Percentiles rank a stretch among this genome's conserved stretches.
phyloP scores from a whole-genome alignment of 352 stramenopile species.

The Globisporangium sylvaticum region DNA sequence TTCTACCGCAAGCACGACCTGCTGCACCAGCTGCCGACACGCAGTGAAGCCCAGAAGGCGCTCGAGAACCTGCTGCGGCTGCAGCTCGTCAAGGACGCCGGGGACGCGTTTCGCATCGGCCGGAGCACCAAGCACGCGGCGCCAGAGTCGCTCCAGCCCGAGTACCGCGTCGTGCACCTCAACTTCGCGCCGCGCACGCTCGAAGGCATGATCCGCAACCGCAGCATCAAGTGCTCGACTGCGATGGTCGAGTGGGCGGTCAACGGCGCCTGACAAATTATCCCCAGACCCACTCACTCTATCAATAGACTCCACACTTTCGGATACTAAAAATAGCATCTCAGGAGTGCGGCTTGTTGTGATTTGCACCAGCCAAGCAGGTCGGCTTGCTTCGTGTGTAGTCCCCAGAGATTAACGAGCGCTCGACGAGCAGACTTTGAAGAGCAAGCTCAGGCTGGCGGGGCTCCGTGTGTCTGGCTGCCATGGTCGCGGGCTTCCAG shows the following conservation, averaged over 20 bases:
- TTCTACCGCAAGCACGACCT: constrained; percentile 79
- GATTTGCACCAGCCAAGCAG: not conserved
- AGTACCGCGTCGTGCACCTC: constrained; percentile 72
- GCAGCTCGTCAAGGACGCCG: constrained; percentile 71
- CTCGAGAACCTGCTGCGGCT: constrained; percentile 67
- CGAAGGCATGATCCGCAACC: constrained; percentile 68
- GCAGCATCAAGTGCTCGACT: constrained; percentile 72
- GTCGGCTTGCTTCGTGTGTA: too few relatives aligned
- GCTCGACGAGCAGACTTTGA: not conserved
- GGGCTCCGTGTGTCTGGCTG: not conserved
- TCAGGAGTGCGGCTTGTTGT: not conserved
- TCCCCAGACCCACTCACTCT: not conserved
- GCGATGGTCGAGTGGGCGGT: constrained; percentile 72
- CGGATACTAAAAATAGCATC: not conserved
- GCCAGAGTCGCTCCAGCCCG: constrained; percentile 50
- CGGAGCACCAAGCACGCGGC: constrained; percentile 35
- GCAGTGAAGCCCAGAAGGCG: constrained; percentile 68
- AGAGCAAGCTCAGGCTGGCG: not conserved
- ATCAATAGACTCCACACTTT: not conserved
- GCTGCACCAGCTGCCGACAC: constrained; percentile 53
- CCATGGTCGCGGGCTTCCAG: constrained; percentile 7
- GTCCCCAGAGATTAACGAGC: not conserved
- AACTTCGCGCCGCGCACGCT: constrained; percentile 70
- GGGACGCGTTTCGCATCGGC: constrained; percentile 69
- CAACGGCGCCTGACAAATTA: constrained; percentile 31